A percentile compares a stretch with the other conserved stretches of the same genome.
These are phyloP conservation scores for Komagataea norvegica DNA, from an alignment of 1,139 yeast genomes.

Conservation along the genomic window DNA sequence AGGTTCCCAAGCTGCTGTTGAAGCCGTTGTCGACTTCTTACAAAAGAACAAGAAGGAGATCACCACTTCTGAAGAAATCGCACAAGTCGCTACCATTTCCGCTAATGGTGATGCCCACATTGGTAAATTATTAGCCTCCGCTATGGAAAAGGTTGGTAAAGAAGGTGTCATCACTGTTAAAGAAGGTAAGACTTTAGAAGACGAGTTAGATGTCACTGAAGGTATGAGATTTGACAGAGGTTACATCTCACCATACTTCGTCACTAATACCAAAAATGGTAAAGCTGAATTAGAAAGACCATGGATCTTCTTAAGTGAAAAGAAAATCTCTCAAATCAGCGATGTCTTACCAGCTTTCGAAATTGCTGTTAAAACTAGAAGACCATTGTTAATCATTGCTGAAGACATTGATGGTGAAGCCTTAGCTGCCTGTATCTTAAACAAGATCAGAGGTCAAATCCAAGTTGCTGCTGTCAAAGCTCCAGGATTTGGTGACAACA, in stretches of 20 bases:
- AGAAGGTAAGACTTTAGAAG: conserved; percentile 96
- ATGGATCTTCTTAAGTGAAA: conserved; percentile 81
- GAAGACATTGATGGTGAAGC: conserved; percentile 99
- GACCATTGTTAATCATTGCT: conserved; percentile 92
- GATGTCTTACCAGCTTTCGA: conserved; percentile 94
- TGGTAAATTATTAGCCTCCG: conserved; percentile 89
- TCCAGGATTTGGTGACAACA: conserved; percentile 99
- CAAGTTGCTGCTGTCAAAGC: conserved; percentile 99
- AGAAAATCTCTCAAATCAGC: conserved; percentile 89
- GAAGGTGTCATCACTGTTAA: conserved; percentile 98
- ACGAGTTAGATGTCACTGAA: conserved; percentile 95
- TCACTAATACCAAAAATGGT: conserved; percentile 94
- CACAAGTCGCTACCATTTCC: conserved; percentile 98
- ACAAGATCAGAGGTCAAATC: conserved; percentile 98
- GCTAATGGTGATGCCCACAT: conserved; percentile 97
- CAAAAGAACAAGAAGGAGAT: conserved; percentile 92
- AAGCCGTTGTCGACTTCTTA: conserved; percentile 87
- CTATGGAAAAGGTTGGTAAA: conserved; percentile 99
- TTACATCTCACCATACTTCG: conserved; percentile 95
- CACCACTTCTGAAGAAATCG: conserved; percentile 95
- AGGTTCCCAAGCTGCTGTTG: conserved; percentile 98
- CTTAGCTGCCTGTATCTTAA: conserved; percentile 95
- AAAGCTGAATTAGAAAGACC: conserved; percentile 98
- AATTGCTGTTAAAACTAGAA: conserved; percentile 89
- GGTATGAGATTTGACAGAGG: conserved; percentile 99